Evolutionary conservation across 192 early-diverging fungal genomes (phyloP).

Genomic region (Mortierella alpina): DNA sequence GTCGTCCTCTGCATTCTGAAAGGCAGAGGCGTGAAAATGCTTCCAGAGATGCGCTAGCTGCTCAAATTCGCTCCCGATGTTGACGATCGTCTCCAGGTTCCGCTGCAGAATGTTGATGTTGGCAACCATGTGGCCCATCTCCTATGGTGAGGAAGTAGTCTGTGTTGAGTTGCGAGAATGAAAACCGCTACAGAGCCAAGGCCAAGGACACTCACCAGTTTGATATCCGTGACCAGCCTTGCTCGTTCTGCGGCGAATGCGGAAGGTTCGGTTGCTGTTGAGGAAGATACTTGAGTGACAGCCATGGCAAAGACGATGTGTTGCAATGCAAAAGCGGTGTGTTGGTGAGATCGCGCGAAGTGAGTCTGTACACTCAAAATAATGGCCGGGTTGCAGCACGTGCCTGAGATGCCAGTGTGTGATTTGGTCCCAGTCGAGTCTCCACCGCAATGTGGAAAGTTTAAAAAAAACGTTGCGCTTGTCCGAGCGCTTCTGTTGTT

Average conservation of each 20-base stretch:
- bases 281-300: conserved; percentile 5
- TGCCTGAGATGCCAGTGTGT: neutral
- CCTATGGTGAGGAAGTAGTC: conserved; percentile 15
- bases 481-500: neutral
- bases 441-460: neutral
- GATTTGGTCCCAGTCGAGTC: neutral
- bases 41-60: conserved; percentile 61
- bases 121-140: conserved; percentile 56
- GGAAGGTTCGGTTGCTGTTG: neutral
- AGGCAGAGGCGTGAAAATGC: conserved; percentile 54
- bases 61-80: conserved; percentile 66
- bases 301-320: neutral
- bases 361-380: too few species aligned
- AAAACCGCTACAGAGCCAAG: neutral
- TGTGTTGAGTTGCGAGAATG: neutral
- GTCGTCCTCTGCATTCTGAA: conserved; percentile 27
- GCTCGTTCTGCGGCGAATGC: conserved; percentile 27
- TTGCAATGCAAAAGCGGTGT: too few species aligned
- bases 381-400: too few species aligned
- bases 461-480: too few species aligned
- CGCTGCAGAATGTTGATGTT: conserved; percentile 61
- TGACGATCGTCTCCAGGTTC: conserved; percentile 63
- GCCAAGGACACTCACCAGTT: conserved; percentile 4
- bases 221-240: conserved; percentile 34
- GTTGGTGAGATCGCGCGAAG: too few species aligned